These are phyloP conservation scores for Euphorbia celastroides DNA, from an alignment of 441 rosid genomes.

Conservation along the genomic window DNA sequence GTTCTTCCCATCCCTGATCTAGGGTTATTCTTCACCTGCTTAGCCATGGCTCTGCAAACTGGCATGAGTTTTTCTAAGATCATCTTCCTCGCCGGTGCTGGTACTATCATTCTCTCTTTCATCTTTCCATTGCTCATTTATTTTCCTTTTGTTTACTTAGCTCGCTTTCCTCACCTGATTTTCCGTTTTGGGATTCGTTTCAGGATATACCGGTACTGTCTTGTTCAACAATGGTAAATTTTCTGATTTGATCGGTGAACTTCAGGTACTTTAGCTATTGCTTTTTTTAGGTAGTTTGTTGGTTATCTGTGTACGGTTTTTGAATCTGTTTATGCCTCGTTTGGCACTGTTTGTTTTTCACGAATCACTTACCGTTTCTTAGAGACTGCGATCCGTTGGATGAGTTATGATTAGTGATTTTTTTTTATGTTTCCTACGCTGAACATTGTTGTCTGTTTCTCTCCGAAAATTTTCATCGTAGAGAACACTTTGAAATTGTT, in stretches of 20 bases:
- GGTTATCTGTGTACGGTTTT: neutral
- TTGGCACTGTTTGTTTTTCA: neutral
- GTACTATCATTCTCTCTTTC: conserved; percentile 23
- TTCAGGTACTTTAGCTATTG: conserved; percentile 43
- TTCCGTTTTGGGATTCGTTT: neutral
- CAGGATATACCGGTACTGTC: conserved; percentile 74
- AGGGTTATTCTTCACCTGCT: conserved; percentile 19
- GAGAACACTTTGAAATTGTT: neutral
- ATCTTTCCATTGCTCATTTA: neutral
- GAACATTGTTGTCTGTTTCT: neutral
- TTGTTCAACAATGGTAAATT: conserved; percentile 70
- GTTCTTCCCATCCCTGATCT: neutral
- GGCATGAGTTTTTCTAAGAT: conserved; percentile 67
- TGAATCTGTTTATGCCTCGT: neutral
- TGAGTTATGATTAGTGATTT: neutral
- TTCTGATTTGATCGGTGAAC: conserved; percentile 63
- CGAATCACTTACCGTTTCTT: neutral
- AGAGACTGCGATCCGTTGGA: neutral
- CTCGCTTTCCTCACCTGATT: neutral
- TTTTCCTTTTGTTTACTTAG: neutral
- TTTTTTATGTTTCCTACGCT: neutral
- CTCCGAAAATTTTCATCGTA: neutral
- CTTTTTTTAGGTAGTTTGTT: neutral
- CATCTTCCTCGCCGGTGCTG: conserved; percentile 72
- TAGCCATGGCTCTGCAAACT: conserved; percentile 70